Conservation (phyloP, 202 grass and related monocot species). For the Brachypodium distachyon region DNA sequence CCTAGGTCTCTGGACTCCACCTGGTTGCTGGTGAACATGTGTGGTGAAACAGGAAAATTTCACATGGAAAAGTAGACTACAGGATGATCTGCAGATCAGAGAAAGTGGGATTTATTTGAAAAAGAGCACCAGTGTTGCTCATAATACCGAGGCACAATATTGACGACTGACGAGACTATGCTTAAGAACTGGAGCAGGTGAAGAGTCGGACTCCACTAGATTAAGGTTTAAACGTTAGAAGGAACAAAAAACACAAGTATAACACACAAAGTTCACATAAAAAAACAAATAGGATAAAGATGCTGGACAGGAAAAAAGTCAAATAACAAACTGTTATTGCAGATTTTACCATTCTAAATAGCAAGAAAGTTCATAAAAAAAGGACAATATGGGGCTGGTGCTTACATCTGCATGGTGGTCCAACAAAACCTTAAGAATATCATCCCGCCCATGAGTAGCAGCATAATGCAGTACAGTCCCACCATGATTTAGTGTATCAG, state of each 20-base stretch:
- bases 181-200: not conserved
- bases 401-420: constrained; percentile 12
- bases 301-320: not conserved
- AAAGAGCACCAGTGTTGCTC: not conserved
- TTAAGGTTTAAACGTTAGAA: not conserved
- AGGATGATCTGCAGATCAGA: not conserved
- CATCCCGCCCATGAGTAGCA: not conserved
- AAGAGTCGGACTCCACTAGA: not conserved
- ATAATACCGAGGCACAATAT: not conserved
- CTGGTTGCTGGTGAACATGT: not conserved
- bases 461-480: constrained; percentile 17
- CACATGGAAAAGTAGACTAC: not conserved
- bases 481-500: not conserved
- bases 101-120: not conserved
- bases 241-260: not conserved
- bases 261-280: not conserved
- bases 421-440: constrained; percentile 28
- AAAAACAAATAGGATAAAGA: not conserved
- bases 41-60: not conserved
- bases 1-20: not conserved
- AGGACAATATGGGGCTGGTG: not conserved
- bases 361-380: not conserved
- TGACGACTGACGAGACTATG: not conserved
- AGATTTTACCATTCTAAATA: not conserved
- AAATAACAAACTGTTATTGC: not conserved